Base-by-base conservation (phyloP, 2,329 filamentous ascomycete genomes). In the Ophiocordyceps camponoti-floridani region DNA sequence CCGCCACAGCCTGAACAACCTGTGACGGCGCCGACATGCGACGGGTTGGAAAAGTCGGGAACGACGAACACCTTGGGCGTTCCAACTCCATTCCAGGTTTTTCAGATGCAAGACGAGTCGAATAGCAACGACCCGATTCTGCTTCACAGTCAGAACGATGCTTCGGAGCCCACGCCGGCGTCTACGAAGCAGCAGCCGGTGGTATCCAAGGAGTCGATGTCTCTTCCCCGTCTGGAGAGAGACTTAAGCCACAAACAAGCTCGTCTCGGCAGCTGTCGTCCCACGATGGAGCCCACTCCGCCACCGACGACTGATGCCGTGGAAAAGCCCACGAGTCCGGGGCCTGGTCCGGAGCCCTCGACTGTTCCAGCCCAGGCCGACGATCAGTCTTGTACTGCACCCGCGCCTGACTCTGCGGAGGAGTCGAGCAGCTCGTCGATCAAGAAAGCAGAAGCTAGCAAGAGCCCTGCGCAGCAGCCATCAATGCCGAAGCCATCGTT, bases 1-100 rank as follows among this genome's bases (percentile, higher is more conserved):
- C 62, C 66, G 1, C 59, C 64, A 12, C 67, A 68, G 46, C 54
- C 63, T n/a, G 51, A 65, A 8, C 58, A 62, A 12, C 59, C 58
- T 26, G 55, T 56, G 14, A 58, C 57, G 10, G 46, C 56, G 3
- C 55, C 56, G 43, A 48, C 53, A 9, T 47, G 45, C 18, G 44
- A 45, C 27, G 43, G 45, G 2, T 31, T 45, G 9, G 55, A 49
- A 42, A 51, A 52, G 54, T 46, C 50, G 19, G 52, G 66, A 47
- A 46, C 58, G 51, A 51, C 61, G 9, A 65, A 64, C 45, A 49
- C 56, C 45, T 59, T 48, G 4, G 56, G 58, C 37, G 55, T 64
- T 19, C 63, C 63, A 2, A 56, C 23, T 23, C 23, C 23, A 5
- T 23, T 63, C 49, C 70, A 75, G 13, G 64, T 68, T 12, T 69